Evolutionary conservation across 2,329 filamentous ascomycete species (phyloP).

Genomic region (Fusarium oxysporum): DNA sequence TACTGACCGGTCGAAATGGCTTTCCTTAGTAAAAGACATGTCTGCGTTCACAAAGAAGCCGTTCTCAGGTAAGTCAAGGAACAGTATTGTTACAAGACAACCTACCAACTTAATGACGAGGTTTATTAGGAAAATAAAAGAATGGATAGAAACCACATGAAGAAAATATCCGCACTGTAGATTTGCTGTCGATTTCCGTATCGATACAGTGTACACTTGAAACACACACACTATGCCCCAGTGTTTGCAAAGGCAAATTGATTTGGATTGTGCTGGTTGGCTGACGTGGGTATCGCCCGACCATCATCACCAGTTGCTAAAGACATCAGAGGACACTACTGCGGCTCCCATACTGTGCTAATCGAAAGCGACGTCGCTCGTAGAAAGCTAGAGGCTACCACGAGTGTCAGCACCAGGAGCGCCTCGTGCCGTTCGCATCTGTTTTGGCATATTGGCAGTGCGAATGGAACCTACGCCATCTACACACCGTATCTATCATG

Average conservation of each 20-base stretch:
- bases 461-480: conserved; percentile 35
- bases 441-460: conserved; percentile 13
- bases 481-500: conserved; percentile 62
- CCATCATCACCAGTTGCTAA: conserved; percentile 30
- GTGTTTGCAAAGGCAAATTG: conserved; percentile 17
- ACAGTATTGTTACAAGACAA: neutral
- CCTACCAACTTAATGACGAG: neutral
- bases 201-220: neutral
- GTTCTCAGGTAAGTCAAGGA: neutral
- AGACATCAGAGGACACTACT: conserved; percentile 12
- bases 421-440: neutral
- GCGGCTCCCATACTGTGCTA: neutral
- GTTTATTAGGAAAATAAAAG: neutral
- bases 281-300: conserved; percentile 29
- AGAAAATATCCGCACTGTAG: conserved; percentile 13
- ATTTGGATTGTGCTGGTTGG: conserved; percentile 25
- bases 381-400: neutral
- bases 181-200: rapidly evolving
- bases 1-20: neutral
- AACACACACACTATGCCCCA: conserved; percentile 28
- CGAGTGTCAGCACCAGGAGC: conserved; percentile 17
- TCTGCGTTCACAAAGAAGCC: neutral
- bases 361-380: conserved; percentile 13
- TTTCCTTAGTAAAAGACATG: neutral
- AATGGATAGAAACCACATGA: neutral